Conservation (phyloP, 352 stramenopile genomes). For the Phytopythium ostracodes region DNA sequence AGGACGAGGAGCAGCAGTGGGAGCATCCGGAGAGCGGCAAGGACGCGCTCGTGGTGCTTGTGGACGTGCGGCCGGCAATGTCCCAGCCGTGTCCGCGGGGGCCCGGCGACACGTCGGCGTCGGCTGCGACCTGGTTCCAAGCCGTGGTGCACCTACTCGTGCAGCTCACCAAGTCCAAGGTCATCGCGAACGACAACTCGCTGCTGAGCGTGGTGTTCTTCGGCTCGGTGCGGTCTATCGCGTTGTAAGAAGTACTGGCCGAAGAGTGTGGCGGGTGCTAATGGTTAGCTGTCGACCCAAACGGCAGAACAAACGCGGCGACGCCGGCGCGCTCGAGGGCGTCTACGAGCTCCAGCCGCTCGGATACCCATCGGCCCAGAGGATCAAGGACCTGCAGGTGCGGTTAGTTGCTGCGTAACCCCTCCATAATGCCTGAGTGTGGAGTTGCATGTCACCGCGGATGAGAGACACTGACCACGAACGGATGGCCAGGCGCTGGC, state of each 20-base stretch:
- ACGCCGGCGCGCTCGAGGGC: slow-evolving; percentile 53
- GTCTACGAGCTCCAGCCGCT: slow-evolving; percentile 78
- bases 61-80: slow-evolving; percentile 70
- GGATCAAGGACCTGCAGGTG: slow-evolving; percentile 74
- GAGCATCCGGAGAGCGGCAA: slow-evolving; percentile 56
- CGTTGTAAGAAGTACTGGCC: too few species aligned
- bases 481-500: slow-evolving; percentile 29
- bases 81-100: slow-evolving; percentile 33
- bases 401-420: background rate
- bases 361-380: slow-evolving; percentile 59
- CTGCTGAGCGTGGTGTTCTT: slow-evolving; percentile 77
- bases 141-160: slow-evolving; percentile 62
- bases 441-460: too few species aligned
- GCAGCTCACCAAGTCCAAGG: slow-evolving; percentile 72
- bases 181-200: slow-evolving; percentile 77
- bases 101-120: slow-evolving; percentile 8
- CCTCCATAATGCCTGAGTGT: too few species aligned
- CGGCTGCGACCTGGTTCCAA: slow-evolving; percentile 57
- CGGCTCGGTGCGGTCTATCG: slow-evolving; percentile 39
- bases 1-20: slow-evolving; percentile 56
- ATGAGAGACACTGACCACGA: background rate
- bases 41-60: slow-evolving; percentile 72
- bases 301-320: slow-evolving; percentile 49
- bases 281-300: background rate
- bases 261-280: background rate